Evolutionary conservation across 176 grass and related monocot genomes (phyloP).

Genomic region (Elaeis guineensis): DNA sequence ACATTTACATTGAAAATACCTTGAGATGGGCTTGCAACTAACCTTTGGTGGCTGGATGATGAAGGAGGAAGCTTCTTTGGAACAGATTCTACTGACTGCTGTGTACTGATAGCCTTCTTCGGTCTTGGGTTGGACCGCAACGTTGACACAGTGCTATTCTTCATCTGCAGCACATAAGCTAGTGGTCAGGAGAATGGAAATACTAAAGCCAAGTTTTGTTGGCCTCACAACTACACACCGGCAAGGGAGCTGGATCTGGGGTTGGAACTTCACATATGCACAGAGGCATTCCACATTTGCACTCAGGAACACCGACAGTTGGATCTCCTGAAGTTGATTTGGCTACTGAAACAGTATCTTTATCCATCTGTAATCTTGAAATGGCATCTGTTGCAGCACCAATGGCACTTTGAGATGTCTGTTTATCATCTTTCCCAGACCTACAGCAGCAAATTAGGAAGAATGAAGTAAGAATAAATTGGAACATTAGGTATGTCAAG

Average conservation of each 20-base stretch:
- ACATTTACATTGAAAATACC: background rate
- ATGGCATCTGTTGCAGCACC: constrained; percentile 35
- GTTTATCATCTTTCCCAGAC: constrained; percentile 25
- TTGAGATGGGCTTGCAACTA: constrained; percentile 2
- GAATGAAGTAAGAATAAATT: constrained; percentile 2
- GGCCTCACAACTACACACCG: constrained; percentile 28
- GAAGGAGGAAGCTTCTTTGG: constrained; percentile 47
- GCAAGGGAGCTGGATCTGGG: constrained; percentile 42
- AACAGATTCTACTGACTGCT: constrained; percentile 31
- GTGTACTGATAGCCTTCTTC: constrained; percentile 53
- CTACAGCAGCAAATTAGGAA: constrained; percentile 32
- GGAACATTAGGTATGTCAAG: background rate
- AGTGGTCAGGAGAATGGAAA: constrained; percentile 7
- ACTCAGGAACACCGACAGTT: constrained; percentile 33
- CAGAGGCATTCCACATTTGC: constrained; percentile 97
- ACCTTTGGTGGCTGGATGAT: constrained; percentile 87
- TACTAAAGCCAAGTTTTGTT: constrained; percentile 1
- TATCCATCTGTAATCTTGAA: constrained; percentile 62
- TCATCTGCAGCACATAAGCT: constrained; percentile 28
- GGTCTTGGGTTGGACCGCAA: constrained; percentile 46
- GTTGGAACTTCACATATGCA: constrained; percentile 90
- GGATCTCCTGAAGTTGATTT: constrained; percentile 17
- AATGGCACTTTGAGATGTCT: constrained; percentile 10
- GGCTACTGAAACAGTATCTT: constrained; percentile 31
- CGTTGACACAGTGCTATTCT: constrained; percentile 31